A percentile compares a stretch with the other conserved stretches of the same genome.
Evolutionary conservation across 768 basidiomycete species (phyloP).

Genomic region (Serendipita vermifera): DNA sequence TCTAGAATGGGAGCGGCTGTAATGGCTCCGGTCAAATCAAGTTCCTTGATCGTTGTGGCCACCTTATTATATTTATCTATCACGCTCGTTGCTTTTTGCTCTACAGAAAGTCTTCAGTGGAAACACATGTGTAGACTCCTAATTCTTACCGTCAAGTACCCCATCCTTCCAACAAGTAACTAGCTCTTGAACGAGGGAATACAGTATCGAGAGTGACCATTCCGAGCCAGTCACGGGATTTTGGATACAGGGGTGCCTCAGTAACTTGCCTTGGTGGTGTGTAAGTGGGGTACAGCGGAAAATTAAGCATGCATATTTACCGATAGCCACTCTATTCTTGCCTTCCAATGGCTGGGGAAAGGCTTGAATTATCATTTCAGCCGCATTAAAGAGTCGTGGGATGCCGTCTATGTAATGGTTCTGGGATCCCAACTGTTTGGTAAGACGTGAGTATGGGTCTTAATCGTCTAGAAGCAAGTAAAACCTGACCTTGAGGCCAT

Average conservation of each 20-base stretch:
- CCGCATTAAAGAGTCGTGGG: constrained; percentile 48
- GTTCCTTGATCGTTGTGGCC: constrained; percentile 42
- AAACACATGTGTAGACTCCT: constrained; percentile 12
- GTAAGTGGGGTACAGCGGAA: background rate
- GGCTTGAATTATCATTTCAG: constrained; percentile 28
- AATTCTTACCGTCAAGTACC: constrained; percentile 32
- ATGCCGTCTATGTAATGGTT: constrained; percentile 68
- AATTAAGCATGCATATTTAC: constrained; percentile 12
- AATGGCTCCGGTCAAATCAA: constrained; percentile 44
- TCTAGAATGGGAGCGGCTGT: constrained; percentile 66
- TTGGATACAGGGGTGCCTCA: constrained; percentile 57
- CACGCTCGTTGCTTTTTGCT: constrained; percentile 32
- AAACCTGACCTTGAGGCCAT: constrained; percentile 63
- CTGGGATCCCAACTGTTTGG: constrained; percentile 43
- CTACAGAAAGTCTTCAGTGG: constrained; percentile 24
- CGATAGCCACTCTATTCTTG: constrained; percentile 26
- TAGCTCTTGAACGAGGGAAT: constrained; percentile 63
- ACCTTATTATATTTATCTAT: constrained; percentile 57
- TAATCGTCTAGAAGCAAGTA: background rate
- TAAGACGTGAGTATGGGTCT: background rate
- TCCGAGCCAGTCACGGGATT: constrained; percentile 45
- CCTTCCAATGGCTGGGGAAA: constrained; percentile 8
- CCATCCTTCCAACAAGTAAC: constrained; percentile 32
- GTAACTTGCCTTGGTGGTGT: constrained; percentile 40
- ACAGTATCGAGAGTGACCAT: constrained; percentile 62